Evolutionary conservation across 2,329 filamentous ascomycete genomes (phyloP).

Genomic region (Blastomyces parvus): DNA sequence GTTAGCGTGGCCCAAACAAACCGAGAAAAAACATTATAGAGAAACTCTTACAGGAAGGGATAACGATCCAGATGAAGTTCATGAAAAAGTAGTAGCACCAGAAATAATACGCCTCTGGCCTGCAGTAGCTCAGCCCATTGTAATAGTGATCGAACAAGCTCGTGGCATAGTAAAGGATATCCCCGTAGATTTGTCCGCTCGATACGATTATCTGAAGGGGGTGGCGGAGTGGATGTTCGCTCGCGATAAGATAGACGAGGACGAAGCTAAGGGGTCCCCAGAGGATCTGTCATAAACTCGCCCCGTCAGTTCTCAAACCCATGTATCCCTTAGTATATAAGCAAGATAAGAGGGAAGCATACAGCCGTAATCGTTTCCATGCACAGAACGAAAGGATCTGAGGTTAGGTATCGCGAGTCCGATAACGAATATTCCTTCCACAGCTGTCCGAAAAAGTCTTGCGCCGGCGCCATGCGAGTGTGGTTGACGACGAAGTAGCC

Average conservation of each 20-base stretch:
- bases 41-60: slow-evolving; percentile 43
- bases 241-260: slow-evolving; percentile 46
- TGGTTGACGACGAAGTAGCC: slow-evolving; percentile 72
- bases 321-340: background rate
- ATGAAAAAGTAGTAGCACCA: slow-evolving; percentile 58
- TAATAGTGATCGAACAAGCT: slow-evolving; percentile 52
- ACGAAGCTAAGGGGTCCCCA: slow-evolving; percentile 55
- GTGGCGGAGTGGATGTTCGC: slow-evolving; percentile 48
- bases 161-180: slow-evolving; percentile 55
- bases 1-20: background rate
- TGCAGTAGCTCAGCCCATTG: slow-evolving; percentile 46
- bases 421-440: slow-evolving; percentile 91
- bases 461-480: slow-evolving; percentile 52
- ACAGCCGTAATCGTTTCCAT: slow-evolving; percentile 76
- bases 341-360: slow-evolving; percentile 26
- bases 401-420: slow-evolving; percentile 76
- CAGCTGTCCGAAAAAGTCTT: slow-evolving; percentile 69
- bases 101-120: slow-evolving; percentile 55
- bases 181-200: slow-evolving; percentile 55
- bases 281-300: slow-evolving; percentile 33
- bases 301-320: background rate
- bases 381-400: slow-evolving; percentile 75
- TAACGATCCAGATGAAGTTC: slow-evolving; percentile 58
- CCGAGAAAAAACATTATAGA: background rate
- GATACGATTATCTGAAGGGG: slow-evolving; percentile 52